Evolutionary conservation across 164 flowering plant genomes (phyloP).

Genomic region (Nymphaea thermarum): DNA sequence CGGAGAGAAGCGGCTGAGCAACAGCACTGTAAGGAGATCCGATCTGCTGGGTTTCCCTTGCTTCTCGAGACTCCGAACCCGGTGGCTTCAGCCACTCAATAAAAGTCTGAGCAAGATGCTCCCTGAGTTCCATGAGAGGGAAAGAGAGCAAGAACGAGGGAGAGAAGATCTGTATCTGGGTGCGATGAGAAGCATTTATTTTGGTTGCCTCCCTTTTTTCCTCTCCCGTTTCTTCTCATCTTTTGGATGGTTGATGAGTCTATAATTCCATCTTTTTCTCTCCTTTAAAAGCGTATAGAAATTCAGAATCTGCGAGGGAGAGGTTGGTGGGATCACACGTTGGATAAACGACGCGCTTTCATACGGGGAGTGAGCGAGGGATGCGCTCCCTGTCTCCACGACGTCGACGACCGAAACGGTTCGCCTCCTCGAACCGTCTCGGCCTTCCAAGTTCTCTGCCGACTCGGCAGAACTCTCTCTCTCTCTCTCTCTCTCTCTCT

Average conservation of each 20-base stretch:
- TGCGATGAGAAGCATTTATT: neutral
- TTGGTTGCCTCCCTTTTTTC: neutral
- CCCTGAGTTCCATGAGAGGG: neutral
- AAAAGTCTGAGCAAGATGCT: slow-evolving; percentile 17
- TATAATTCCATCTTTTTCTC: too few species aligned
- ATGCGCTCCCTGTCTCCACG: too few species aligned
- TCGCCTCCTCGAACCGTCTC: too few species aligned
- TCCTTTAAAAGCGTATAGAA: too few species aligned
- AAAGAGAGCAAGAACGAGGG: too few species aligned
- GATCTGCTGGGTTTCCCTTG: slow-evolving; percentile 7
- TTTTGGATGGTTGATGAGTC: too few species aligned
- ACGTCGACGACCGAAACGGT: too few species aligned
- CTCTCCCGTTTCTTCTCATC: neutral
- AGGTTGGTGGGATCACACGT: neutral
- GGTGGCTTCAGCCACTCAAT: slow-evolving; percentile 79
- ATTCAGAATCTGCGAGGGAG: neutral
- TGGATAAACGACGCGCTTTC: neutral
- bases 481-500: too few species aligned
- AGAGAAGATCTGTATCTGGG: too few species aligned
- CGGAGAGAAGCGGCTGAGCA: slow-evolving; percentile 5
- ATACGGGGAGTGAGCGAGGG: too few species aligned
- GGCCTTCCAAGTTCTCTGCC: too few species aligned
- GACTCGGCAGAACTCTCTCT: too few species aligned
- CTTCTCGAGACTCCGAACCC: slow-evolving; percentile 1
- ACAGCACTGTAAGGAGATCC: slow-evolving; percentile 9